Base-by-base conservation (phyloP, 495 filamentous ascomycete species). In the Penicillium herquei region DNA sequence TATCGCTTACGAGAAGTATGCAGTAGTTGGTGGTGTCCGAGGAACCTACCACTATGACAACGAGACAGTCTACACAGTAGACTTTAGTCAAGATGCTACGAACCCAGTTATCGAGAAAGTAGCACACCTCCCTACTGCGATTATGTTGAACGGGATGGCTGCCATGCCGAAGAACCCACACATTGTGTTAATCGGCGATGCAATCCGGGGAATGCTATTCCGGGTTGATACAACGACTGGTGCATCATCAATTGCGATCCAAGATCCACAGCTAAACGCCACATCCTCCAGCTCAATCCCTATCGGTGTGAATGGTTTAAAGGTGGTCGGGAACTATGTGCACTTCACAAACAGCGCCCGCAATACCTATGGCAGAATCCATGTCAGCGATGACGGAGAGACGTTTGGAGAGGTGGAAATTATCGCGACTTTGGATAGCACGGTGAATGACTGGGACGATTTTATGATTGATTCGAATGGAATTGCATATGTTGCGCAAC, bases 341-440 rank as follows among this genome's bases (percentile, higher is more conserved):
- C 78, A 74, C 57, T 81, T 77, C 57, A 74, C 73, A 32, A 78
- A 78, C 52, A 74, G 73, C 16, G 68, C 70, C 0, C 54, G 61
- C 32, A 61, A 54, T 5, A 60, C 65, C 6, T 70, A 78, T 39
- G 74, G 62, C 44, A 61, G 68, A 12, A 56, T 71, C 0, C 45
- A 26, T 1, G 57, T 78, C 8, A 65, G 67, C 26, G 30, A 16
- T 6, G 41, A 66, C 7, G 76, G 71, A 0, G 56, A 58, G n/a
- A 59, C 54, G 0, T 55, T 62, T 0, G 58, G 64, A 0, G 39
- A 49, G 1, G 57, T 65, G 11, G 31, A 68, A 49, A 40, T 63
- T 1, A 53, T 73, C 30, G 64, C 65, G 21, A 49, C 47, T 10
- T 10, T 59, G 49, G 14, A 54, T 31, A 12, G 12, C 4, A 58